Evolutionary conservation across 164 flowering plant genomes (phyloP), one percentile per base, ranked within the genome.

Genomic region (Stephania yunnanensis): DNA sequence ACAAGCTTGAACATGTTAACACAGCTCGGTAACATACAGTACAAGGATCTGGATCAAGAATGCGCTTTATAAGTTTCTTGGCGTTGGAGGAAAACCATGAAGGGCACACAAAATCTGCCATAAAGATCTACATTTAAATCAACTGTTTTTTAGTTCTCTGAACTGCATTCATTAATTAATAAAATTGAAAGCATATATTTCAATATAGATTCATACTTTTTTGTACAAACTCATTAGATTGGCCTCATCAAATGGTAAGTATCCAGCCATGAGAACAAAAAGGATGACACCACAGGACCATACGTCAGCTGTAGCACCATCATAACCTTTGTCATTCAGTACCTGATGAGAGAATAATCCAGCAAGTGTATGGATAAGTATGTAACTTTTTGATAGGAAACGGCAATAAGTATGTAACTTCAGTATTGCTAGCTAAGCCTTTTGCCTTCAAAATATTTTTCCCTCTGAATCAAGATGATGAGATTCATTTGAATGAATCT

Each of bases 211-310:
- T 66, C 84, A 72, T 80, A 93, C 99, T 73, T 87, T 93, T 76
- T 73, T 85, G 77, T 92, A 95, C 82, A 95, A 85, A 74, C 83
- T 80, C 81, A 84, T 74, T 68, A 87, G 87, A 78, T 84, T 95
- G 31, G 88, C 48, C 50, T 95, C 98, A 83, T 95, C 99, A 84
- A 95, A 95, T 73, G 98, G 99, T 83, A 94, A 87, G 86, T 84
- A 91, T 10, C 97, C 97, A 74, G 98, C 98, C 92, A 92, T 86
- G 46, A 95, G 90, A 74, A 95, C 99, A 86, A 87, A 95, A 30
- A 95, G 91, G 78, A 95, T 95, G 69, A 95, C 96, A 29, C 98
- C 98, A 79, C 98, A 95, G 36, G 99, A 95, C 99, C 99, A 95
- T 64, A 95, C 61, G 83, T 95, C 99, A 65, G 98, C 81, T 53